phyloP scores from a whole-genome alignment of 1,284 basidiomycete genomes.

The Heliocybe sulcata region DNA sequence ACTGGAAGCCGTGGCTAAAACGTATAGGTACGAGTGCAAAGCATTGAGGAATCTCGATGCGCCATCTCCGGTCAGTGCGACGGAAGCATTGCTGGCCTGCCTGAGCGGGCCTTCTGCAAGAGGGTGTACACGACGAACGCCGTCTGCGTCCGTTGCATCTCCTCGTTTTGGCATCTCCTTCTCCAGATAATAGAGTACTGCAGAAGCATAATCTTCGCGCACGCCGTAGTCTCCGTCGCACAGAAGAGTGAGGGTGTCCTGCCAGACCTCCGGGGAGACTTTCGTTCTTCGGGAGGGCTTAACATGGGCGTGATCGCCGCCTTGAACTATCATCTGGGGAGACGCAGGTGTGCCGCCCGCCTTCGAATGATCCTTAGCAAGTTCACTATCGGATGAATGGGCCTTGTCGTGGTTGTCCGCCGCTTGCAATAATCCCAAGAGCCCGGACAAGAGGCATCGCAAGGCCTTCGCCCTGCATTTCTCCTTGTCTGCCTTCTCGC shows the following conservation, averaged over 20 bases:
- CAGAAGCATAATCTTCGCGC: slow-evolving; percentile 70
- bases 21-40: slow-evolving; percentile 72
- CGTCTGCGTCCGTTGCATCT: slow-evolving; percentile 37
- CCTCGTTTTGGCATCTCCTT: slow-evolving; percentile 65
- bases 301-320: slow-evolving; percentile 12
- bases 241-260: slow-evolving; percentile 79
- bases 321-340: neutral
- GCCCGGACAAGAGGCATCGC: slow-evolving; percentile 64
- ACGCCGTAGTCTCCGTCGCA: slow-evolving; percentile 72
- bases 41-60: slow-evolving; percentile 71
- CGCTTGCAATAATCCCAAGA: slow-evolving; percentile 65
- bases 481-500: slow-evolving; percentile 31
- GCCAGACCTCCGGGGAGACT: slow-evolving; percentile 80
- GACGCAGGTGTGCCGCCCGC: neutral
- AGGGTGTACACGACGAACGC: slow-evolving; percentile 33
- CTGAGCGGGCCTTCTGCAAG: slow-evolving; percentile 36
- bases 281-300: slow-evolving; percentile 54
- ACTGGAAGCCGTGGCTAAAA: slow-evolving; percentile 63
- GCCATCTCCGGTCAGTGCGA: slow-evolving; percentile 56
- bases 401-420: slow-evolving; percentile 42
- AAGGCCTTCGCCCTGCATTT: slow-evolving; percentile 62
- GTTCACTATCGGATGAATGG: slow-evolving; percentile 19
- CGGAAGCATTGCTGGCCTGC: slow-evolving; percentile 36
- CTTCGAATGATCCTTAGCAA: slow-evolving; percentile 9
- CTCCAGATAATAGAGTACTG: slow-evolving; percentile 65